These are phyloP conservation scores for Fusarium longipes DNA, from an alignment of 2,329 filamentous ascomycete species.

Conservation along the genomic window DNA sequence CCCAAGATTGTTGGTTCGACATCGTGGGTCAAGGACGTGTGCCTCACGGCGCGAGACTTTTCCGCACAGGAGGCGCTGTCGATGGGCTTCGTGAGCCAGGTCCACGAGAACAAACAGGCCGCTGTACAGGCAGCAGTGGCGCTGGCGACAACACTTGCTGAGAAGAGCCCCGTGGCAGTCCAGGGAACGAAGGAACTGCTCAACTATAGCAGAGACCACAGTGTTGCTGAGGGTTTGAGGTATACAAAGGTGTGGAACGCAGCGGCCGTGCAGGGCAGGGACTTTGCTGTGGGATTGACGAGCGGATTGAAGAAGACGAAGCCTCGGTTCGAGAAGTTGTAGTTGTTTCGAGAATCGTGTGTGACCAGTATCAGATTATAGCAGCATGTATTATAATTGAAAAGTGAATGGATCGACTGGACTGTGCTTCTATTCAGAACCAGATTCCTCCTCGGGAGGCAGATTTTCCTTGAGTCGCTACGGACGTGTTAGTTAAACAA, in stretches of 20 bases:
- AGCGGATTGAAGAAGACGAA: conserved; percentile 82
- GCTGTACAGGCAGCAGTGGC: conserved; percentile 72
- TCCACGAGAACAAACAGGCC: conserved; percentile 71
- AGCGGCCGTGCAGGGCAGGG: conserved; percentile 81
- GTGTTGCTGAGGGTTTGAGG: conserved; percentile 79
- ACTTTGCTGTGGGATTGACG: conserved; percentile 79
- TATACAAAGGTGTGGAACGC: conserved; percentile 93
- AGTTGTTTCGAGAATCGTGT: conserved; percentile 22
- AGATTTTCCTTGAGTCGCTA: conserved; percentile 65
- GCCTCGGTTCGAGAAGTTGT: conserved; percentile 88
- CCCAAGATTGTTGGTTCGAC: conserved; percentile 77
- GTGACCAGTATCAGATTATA: neutral
- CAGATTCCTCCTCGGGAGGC: conserved; percentile 63
- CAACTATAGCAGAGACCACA: conserved; percentile 83
- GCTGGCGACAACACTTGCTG: conserved; percentile 73
- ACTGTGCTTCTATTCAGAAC: conserved; percentile 56
- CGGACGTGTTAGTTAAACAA: conserved; percentile 18
- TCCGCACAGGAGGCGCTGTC: conserved; percentile 73
- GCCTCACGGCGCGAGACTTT: conserved; percentile 77
- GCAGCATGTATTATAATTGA: neutral
- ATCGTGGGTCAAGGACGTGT: conserved; percentile 85
- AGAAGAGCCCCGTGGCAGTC: conserved; percentile 88
- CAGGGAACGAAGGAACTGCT: conserved; percentile 88
- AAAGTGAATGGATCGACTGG: neutral
- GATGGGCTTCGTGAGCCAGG: conserved; percentile 76